Percentiles rank a stretch among this genome's conserved stretches.
These are phyloP conservation scores for Lodderomyces orthopsilosis DNA, from an alignment of 1,139 yeast genomes.

Conservation along the genomic window DNA sequence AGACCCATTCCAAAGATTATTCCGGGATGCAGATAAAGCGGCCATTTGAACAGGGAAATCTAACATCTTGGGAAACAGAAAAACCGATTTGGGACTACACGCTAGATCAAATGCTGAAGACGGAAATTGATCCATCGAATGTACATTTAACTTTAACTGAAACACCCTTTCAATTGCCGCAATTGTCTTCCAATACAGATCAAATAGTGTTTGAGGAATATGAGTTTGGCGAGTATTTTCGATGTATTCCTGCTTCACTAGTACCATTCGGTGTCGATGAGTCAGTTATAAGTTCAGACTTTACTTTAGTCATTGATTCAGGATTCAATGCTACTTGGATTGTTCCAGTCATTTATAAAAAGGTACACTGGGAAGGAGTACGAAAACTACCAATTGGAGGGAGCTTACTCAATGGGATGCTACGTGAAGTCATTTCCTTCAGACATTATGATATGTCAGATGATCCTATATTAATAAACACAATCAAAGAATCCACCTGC, in stretches of 20 bases:
- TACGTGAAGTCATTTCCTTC: conserved; percentile 82
- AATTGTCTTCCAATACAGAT: conserved; percentile 79
- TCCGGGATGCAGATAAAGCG: conserved; percentile 74
- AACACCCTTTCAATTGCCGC: conserved; percentile 80
- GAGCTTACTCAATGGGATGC: conserved; percentile 71
- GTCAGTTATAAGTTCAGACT: conserved; percentile 43
- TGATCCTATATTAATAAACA: conserved; percentile 80
- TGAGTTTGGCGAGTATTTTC: conserved; percentile 65
- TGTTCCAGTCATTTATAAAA: conserved; percentile 78
- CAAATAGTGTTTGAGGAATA: conserved; percentile 94
- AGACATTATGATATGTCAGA: conserved; percentile 93
- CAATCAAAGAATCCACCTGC: conserved; percentile 79
- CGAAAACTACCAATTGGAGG: conserved; percentile 83
- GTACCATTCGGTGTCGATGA: conserved; percentile 59
- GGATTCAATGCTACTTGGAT: conserved; percentile 90
- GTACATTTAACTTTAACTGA: conserved; percentile 65
- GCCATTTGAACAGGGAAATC: conserved; percentile 85
- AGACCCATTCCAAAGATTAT: conserved; percentile 63
- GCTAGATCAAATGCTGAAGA: conserved; percentile 32
- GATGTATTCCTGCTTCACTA: conserved; percentile 63
- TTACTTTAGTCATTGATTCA: conserved; percentile 77
- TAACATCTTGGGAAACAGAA: conserved; percentile 90
- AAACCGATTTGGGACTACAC: conserved; percentile 92
- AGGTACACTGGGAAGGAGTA: conserved; percentile 75
- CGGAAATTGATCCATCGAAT: conserved; percentile 41